These are phyloP conservation scores for Trichophyton simii DNA, from an alignment of 2,329 filamentous ascomycete species.

Conservation along the genomic window DNA sequence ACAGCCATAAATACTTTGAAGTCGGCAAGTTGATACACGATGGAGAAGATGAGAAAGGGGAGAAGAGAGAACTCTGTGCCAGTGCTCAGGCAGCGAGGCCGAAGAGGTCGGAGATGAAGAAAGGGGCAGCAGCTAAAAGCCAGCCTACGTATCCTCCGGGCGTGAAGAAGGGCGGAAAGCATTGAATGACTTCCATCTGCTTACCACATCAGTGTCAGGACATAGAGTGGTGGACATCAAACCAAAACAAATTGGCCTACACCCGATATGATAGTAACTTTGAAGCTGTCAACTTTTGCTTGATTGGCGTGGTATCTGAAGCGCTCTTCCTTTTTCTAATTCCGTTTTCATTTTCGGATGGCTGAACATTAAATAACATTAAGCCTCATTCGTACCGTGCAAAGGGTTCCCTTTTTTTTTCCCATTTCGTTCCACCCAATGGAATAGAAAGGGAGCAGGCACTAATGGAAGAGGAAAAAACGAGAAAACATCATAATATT, in stretches of 20 bases:
- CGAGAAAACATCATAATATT: slow-evolving; percentile 1
- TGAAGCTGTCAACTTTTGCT: neutral
- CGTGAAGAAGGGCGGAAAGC: neutral
- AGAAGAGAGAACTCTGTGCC: slow-evolving; percentile 55
- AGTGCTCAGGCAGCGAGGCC: slow-evolving; percentile 55
- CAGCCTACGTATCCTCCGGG: slow-evolving; percentile 4
- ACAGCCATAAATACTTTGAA: slow-evolving; percentile 66
- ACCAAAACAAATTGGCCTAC: neutral
- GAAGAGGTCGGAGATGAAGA: slow-evolving; percentile 30
- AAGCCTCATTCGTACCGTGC: slow-evolving; percentile 1
- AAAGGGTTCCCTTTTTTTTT: neutral
- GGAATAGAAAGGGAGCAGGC: neutral
- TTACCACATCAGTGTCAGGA: neutral
- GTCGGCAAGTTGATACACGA: slow-evolving; percentile 60
- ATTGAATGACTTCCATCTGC: neutral
- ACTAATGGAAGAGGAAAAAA: neutral
- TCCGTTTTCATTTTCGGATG: slow-evolving; percentile 2
- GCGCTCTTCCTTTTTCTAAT: neutral
- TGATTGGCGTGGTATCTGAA: neutral
- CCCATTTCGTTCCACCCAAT: neutral
- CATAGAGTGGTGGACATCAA: neutral
- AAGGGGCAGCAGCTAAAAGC: slow-evolving; percentile 16
- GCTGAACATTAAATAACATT: slow-evolving; percentile 2
- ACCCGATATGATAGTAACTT: neutral
- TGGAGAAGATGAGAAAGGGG: slow-evolving; percentile 40